These are phyloP conservation scores for Hondaea fermentalgiana DNA, from an alignment of 108 stramenopile species.

Conservation along the genomic window DNA sequence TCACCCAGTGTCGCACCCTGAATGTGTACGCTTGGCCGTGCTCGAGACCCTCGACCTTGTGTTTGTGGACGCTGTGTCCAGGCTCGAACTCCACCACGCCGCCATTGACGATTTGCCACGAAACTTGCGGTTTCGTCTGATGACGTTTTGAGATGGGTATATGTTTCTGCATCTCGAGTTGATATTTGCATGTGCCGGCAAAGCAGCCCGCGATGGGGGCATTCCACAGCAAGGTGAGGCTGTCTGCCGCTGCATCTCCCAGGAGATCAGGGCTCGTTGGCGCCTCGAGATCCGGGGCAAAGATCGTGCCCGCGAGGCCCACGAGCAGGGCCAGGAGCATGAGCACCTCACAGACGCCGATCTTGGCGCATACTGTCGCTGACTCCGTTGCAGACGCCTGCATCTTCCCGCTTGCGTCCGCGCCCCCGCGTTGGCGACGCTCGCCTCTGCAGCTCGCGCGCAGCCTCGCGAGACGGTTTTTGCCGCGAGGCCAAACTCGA, in stretches of 20 bases:
- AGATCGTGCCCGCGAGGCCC: background rate
- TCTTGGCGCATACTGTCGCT: background rate
- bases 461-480: too few species aligned
- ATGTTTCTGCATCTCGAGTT: background rate
- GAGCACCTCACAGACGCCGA: background rate
- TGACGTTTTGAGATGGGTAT: background rate
- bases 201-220: background rate
- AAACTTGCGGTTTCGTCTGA: background rate
- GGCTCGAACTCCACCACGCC: background rate
- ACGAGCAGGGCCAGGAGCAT: background rate
- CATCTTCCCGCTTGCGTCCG: background rate
- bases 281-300: background rate
- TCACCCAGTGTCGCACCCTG: background rate
- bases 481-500: too few species aligned
- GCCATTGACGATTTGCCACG: background rate
- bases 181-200: background rate
- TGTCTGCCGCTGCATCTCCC: background rate
- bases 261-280: background rate
- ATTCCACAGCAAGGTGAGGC: background rate
- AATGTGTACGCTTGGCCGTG: background rate
- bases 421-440: too few species aligned
- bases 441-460: too few species aligned
- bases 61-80: background rate
- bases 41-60: background rate
- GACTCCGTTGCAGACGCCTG: background rate